These are phyloP conservation scores for Mikania micrantha DNA, from an alignment of 129 eudicot species.

Conservation along the genomic window DNA sequence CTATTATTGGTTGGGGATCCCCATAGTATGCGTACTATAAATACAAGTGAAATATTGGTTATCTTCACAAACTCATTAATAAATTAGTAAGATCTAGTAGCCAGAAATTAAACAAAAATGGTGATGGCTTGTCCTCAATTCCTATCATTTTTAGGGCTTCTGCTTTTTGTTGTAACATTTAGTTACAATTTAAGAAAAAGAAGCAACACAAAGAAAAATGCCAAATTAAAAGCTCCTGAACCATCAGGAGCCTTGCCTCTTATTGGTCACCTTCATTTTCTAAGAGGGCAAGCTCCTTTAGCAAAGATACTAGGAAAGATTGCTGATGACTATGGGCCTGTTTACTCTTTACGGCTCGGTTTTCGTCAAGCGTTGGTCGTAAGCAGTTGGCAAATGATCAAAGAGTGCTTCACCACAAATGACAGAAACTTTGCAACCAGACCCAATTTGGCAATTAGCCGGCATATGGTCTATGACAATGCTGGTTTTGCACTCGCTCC, in stretches of 20 bases:
- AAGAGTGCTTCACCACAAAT: constrained; percentile 43
- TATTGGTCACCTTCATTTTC: constrained; percentile 48
- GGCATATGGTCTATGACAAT: constrained; percentile 28
- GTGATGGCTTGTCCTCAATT: neutral
- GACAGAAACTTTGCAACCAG: constrained; percentile 39
- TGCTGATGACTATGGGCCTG: constrained; percentile 36
- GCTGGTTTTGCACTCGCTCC: constrained; percentile 36
- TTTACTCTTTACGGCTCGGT: constrained; percentile 45
- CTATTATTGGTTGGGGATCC: neutral
- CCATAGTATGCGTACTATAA: neutral
- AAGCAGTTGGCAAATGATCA: constrained; percentile 38
- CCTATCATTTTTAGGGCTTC: neutral
- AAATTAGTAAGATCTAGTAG: no score
- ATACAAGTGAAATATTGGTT: neutral
- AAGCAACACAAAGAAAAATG: constrained; percentile 2
- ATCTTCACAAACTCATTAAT: neutral
- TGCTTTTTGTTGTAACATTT: neutral
- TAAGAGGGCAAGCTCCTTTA: constrained; percentile 28
- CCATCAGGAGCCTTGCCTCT: constrained; percentile 50
- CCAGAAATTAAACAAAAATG: no score
- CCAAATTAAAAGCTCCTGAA: constrained; percentile 18
- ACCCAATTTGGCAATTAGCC: constrained; percentile 29
- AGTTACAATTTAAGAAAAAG: neutral
- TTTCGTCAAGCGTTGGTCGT: constrained; percentile 33
- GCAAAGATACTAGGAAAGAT: constrained; percentile 40